Base-by-base conservation (phyloP, 2,329 filamentous ascomycete genomes). In the Colletotrichum lindemuthianum region DNA sequence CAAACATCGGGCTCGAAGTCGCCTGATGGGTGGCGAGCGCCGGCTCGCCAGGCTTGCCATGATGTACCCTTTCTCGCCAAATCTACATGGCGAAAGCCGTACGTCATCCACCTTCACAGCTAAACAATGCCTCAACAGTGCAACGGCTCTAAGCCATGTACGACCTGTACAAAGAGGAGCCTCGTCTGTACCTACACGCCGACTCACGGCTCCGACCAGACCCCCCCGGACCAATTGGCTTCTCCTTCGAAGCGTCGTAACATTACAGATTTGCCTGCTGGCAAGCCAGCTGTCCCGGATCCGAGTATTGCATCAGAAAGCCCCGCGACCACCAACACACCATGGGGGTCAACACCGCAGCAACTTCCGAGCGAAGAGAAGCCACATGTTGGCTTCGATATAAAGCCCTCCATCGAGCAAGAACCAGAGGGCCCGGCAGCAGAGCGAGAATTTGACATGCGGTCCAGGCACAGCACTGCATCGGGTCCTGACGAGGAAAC, bases 401-500 rank as follows among this genome's bases (percentile, higher is more conserved):
- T 63, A 47, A 61, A 59, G 33, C 49, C 66, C 12, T 65, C 59
- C 8, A 59, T 53, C 9, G 60, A 65, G 54, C 47, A 39, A 47
- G 60, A 65, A 16, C 40, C 50, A 10, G 65, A 61, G 15, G 40
- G 40, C 12, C 13, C 33, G 44, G 45, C n/a, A 32, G 52, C 48
- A 36, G 57, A 67, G 16, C 49, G 56, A 41, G 66, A 69, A 39
- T 61, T 53, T 33, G 58, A 63, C n/a, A 59, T 40, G 10, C 65
- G 55, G 44, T 77, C 79, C 16, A 75, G 74, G 44, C 73, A 78
- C 51, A 79, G 76, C 66, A 79, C 76, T 43, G 73, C 72, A 24
- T 83, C 79, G 66, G 81, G 78, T 2, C 75, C 78, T 40, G 84
- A 85, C 43, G 85, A 88, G 66, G 86, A 88, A 69, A 81, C 84